These are phyloP conservation scores for Trametes cinnabarina DNA, from an alignment of 768 basidiomycete species.

Conservation along the genomic window DNA sequence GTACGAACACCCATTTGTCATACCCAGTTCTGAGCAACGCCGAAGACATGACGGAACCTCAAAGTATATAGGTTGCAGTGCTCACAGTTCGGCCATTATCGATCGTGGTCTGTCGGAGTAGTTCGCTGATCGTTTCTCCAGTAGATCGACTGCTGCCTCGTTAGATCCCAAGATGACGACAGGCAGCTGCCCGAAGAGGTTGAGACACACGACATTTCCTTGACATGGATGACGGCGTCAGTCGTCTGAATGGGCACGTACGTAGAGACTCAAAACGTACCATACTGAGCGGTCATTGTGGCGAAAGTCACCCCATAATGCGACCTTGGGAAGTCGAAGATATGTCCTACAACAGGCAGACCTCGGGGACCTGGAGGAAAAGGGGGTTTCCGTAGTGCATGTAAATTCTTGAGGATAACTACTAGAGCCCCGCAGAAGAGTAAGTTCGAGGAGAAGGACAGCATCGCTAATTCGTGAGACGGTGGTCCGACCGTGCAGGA, in stretches of 20 bases:
- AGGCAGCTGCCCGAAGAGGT: slow-evolving; percentile 61
- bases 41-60: slow-evolving; percentile 41
- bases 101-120: slow-evolving; percentile 73
- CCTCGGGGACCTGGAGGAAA: not conserved
- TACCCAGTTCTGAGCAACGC: slow-evolving; percentile 11
- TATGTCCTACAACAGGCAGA: too few species aligned
- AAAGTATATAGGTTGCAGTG: not conserved
- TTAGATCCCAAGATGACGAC: slow-evolving; percentile 65
- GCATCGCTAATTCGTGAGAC: too few species aligned
- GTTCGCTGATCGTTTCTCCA: slow-evolving; percentile 68
- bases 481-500: too few species aligned
- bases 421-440: too few species aligned
- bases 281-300: too few species aligned
- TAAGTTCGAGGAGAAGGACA: too few species aligned
- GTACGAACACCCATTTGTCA: slow-evolving; percentile 8
- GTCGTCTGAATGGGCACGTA: too few species aligned
- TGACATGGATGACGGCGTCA: not conserved
- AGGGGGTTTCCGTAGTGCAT: slow-evolving; percentile 10
- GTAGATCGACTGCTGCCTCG: slow-evolving; percentile 56
- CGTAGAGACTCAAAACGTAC: too few species aligned
- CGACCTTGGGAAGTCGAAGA: too few species aligned
- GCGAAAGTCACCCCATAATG: too few species aligned
- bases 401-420: too few species aligned
- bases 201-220: slow-evolving; percentile 66
- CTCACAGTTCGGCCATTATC: slow-evolving; percentile 71